A percentile compares a stretch with the other conserved stretches of the same genome.
phyloP scores from a whole-genome alignment of 345 rosid genomes.

The Lepidium africanum region DNA sequence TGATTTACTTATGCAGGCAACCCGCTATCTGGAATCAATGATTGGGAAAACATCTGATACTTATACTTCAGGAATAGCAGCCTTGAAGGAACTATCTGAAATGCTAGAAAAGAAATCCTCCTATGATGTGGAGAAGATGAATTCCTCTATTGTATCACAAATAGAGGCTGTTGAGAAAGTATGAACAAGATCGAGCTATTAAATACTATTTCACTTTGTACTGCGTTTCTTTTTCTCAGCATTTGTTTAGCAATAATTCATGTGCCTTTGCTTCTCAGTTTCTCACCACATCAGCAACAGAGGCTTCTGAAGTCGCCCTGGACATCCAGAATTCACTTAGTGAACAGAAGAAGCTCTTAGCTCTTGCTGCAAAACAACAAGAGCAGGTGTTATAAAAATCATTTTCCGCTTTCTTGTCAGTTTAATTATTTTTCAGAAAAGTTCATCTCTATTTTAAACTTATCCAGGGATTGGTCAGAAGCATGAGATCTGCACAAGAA shows the following conservation, averaged over 20 bases:
- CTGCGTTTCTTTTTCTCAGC: not conserved
- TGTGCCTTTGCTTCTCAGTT: conserved; percentile 35
- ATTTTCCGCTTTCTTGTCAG: not conserved
- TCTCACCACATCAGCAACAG: conserved; percentile 39
- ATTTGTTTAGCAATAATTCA: not conserved
- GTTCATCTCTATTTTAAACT: not conserved
- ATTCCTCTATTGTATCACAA: conserved; percentile 39
- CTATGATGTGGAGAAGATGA: conserved; percentile 47
- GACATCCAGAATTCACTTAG: conserved; percentile 49
- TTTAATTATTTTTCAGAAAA: not conserved
- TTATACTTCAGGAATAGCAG: conserved; percentile 43
- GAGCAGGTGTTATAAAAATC: conserved; percentile 43
- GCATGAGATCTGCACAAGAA: conserved; percentile 50
- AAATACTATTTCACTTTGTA: not conserved
- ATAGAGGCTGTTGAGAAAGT: conserved; percentile 49
- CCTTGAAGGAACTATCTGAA: conserved; percentile 50
- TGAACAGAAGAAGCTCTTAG: conserved; percentile 56
- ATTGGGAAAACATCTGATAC: conserved; percentile 47
- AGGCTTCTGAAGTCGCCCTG: conserved; percentile 46
- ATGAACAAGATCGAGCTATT: conserved; percentile 13
- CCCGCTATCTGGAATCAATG: conserved; percentile 46
- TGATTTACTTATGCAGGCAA: conserved; percentile 46
- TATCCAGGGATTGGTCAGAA: conserved; percentile 47
- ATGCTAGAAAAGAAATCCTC: conserved; percentile 42
- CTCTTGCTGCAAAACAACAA: conserved; percentile 51